Percentiles rank a stretch among this genome's conserved stretches.
These are phyloP conservation scores for Cynanchum wilfordii DNA, from an alignment of 257 asterid genomes.

Conservation along the genomic window DNA sequence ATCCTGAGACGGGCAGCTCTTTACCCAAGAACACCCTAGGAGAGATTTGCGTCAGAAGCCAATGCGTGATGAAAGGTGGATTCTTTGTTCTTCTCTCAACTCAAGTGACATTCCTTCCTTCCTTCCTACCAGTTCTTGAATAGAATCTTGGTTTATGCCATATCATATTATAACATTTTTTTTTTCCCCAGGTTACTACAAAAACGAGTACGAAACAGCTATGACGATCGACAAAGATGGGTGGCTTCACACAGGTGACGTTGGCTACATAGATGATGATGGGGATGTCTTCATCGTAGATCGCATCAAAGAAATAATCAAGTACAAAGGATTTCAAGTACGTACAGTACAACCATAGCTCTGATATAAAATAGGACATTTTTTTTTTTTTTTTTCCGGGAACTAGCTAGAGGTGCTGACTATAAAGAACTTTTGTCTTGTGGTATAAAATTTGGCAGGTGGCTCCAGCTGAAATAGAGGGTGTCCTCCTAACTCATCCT, in stretches of 20 bases:
- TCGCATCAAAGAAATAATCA: constrained; percentile 87
- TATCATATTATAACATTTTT: not conserved
- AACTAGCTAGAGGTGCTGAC: too few species aligned
- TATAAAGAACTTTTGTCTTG: too few species aligned
- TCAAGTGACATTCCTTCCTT: not conserved
- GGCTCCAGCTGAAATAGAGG: constrained; percentile 98
- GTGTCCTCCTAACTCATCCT: constrained; percentile 75
- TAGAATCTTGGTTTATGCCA: not conserved
- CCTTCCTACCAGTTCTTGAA: not conserved
- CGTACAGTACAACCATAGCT: not conserved
- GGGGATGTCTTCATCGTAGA: constrained; percentile 81
- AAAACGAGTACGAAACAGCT: constrained; percentile 69
- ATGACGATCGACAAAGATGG: constrained; percentile 71
- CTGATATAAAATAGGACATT: not conserved
- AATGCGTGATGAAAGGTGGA: constrained; percentile 85
- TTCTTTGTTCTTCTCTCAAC: not conserved
- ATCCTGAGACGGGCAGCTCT: constrained; percentile 62
- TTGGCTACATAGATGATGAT: constrained; percentile 85
- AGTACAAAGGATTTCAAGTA: constrained; percentile 90
- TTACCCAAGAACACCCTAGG: constrained; percentile 68
- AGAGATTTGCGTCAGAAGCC: constrained; percentile 88
- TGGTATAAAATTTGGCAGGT: constrained; percentile 42
- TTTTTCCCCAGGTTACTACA: constrained; percentile 59
- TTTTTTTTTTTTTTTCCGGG: too few species aligned
- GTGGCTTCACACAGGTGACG: constrained; percentile 96